A percentile compares a stretch with the other conserved stretches of the same genome.
Evolutionary conservation across 2,329 filamentous ascomycete genomes (phyloP).

Genomic region (Apiospora koreana): DNA sequence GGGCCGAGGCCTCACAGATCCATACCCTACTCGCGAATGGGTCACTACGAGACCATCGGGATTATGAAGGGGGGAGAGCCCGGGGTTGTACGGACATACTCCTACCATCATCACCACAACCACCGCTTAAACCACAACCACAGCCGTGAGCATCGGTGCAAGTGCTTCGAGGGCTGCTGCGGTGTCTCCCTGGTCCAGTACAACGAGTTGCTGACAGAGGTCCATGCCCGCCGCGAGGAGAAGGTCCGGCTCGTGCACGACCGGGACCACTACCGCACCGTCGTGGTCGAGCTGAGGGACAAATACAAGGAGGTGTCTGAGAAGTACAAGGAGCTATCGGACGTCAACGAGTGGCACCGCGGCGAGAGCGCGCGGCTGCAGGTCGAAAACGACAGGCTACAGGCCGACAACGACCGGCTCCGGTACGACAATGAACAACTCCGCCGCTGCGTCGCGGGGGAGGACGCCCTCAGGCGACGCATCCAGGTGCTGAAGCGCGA

Average conservation of each 20-base stretch:
- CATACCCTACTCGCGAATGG: constrained; percentile 6
- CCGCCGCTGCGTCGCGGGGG: constrained; percentile 15
- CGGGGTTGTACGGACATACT: constrained; percentile 24
- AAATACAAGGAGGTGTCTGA: neutral
- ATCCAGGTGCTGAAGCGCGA: constrained; percentile 22
- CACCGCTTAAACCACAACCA: constrained; percentile 12
- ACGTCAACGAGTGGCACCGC: constrained; percentile 20
- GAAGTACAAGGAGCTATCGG: constrained; percentile 9
- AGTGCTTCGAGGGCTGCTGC: constrained; percentile 29
- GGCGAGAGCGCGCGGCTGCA: constrained; percentile 18
- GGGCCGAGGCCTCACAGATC: constrained; percentile 1
- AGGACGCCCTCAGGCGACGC: constrained; percentile 21
- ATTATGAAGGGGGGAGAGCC: constrained; percentile 17
- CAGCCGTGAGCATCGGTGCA: constrained; percentile 13
- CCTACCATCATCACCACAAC: constrained; percentile 24
- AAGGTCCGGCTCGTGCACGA: constrained; percentile 23
- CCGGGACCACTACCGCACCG: constrained; percentile 24
- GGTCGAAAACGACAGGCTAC: constrained; percentile 21
- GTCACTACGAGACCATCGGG: constrained; percentile 18
- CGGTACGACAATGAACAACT: constrained; percentile 3
- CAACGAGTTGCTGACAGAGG: constrained; percentile 22
- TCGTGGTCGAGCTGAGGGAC: constrained; percentile 15
- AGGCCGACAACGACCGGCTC: constrained; percentile 14
- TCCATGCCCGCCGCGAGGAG: constrained; percentile 17
- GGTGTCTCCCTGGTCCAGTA: constrained; percentile 26